Percentiles rank a stretch among this genome's conserved stretches.
phyloP scores from a whole-genome alignment of 2,329 filamentous ascomycete genomes.

The Verticillium dahliae region DNA sequence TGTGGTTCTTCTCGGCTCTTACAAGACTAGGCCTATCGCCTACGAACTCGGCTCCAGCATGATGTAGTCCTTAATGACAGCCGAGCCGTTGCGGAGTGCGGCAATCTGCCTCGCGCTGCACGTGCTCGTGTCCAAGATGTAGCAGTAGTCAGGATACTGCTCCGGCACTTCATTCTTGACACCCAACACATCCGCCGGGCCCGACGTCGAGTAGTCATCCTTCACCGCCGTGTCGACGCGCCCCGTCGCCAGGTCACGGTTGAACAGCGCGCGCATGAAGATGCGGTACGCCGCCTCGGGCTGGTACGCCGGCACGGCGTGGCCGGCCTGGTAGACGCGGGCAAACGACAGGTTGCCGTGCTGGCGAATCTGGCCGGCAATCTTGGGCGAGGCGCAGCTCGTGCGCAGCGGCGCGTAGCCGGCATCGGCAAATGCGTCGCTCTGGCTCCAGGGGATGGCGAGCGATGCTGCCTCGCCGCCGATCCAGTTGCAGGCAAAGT shows the following conservation, averaged over 20 bases:
- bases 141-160: constrained; percentile 17
- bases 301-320: constrained; percentile 47
- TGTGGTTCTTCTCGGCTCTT: too few relatives aligned
- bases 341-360: constrained; percentile 59
- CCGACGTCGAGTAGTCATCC: constrained; percentile 12
- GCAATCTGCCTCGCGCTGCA: constrained; percentile 14
- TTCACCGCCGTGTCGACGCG: constrained; percentile 10
- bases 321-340: constrained; percentile 51
- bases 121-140: constrained; percentile 12
- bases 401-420: constrained; percentile 59
- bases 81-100: constrained; percentile 7
- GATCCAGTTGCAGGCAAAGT: constrained; percentile 54
- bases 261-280: constrained; percentile 37
- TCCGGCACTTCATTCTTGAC: constrained; percentile 13
- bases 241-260: constrained; percentile 15
- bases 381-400: constrained; percentile 41
- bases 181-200: constrained; percentile 11
- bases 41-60: constrained; percentile 7
- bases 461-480: constrained; percentile 40
- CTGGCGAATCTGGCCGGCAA: constrained; percentile 59
- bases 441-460: constrained; percentile 23
- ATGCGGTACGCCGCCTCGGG: constrained; percentile 36
- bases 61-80: constrained; percentile 10
- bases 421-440: constrained; percentile 26
- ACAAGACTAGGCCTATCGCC: neutral